Evolutionary conservation across 768 basidiomycete genomes (phyloP).

Genomic region (Trametes cubensis): DNA sequence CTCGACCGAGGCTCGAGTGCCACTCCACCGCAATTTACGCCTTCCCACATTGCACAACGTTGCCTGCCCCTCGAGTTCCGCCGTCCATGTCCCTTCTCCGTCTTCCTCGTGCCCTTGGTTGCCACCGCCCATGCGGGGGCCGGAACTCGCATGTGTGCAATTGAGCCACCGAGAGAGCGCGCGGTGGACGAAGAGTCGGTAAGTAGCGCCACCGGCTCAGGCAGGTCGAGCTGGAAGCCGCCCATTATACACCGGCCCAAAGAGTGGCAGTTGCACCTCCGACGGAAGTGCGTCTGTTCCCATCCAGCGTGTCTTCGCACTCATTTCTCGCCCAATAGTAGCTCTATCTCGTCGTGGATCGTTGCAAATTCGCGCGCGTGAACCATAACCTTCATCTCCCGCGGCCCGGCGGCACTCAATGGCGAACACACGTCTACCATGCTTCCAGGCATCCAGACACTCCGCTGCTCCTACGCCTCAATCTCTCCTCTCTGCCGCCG

Average conservation of each 20-base stretch:
- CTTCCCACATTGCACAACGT: constrained; percentile 16
- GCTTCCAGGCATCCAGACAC: constrained; percentile 20
- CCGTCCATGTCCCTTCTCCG: constrained; percentile 1
- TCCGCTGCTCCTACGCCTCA: constrained; percentile 21
- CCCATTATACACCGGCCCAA: neutral
- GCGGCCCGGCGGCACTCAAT: constrained; percentile 22
- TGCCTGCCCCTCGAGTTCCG: constrained; percentile 6
- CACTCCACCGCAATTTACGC: constrained; percentile 15
- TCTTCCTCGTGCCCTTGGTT: neutral
- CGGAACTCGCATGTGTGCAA: too few relatives aligned
- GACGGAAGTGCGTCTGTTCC: constrained; percentile 15
- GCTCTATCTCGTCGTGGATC: constrained; percentile 16
- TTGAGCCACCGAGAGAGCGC: too few relatives aligned
- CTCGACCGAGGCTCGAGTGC: neutral
- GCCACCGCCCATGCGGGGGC: too few relatives aligned
- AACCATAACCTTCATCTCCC: constrained; percentile 19
- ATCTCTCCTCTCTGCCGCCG: constrained; percentile 13
- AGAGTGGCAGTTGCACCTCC: constrained; percentile 1
- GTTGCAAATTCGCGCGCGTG: constrained; percentile 6
- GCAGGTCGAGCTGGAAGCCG: too few relatives aligned
- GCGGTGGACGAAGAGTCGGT: too few relatives aligned
- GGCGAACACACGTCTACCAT: constrained; percentile 22
- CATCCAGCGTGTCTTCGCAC: constrained; percentile 16
- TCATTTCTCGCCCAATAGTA: constrained; percentile 7
- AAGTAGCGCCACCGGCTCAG: too few relatives aligned